Evolutionary conservation across 352 stramenopile species (phyloP).

Genomic region (Blastocystis sp.): DNA sequence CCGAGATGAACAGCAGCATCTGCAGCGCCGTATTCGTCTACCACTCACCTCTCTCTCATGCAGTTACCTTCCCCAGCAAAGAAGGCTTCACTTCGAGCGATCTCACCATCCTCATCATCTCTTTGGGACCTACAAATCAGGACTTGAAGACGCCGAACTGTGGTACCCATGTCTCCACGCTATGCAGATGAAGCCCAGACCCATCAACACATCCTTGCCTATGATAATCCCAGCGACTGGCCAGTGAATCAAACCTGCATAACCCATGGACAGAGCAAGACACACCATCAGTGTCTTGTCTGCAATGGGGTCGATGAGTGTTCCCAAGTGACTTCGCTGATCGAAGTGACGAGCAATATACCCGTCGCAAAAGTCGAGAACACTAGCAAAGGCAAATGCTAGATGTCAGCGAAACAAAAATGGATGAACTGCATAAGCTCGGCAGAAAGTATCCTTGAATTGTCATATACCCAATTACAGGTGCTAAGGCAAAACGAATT

Average conservation of each 20-base stretch:
- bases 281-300: slow-evolving; percentile 53
- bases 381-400: slow-evolving; percentile 51
- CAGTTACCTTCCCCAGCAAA: not conserved
- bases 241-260: not conserved
- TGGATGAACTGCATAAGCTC: not conserved
- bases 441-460: slow-evolving; percentile 21
- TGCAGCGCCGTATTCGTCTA: slow-evolving; percentile 43
- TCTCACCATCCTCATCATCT: slow-evolving; percentile 45
- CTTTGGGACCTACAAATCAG: not conserved
- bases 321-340: slow-evolving; percentile 6
- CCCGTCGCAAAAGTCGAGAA: slow-evolving; percentile 34
- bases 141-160: not conserved
- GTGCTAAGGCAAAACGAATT: slow-evolving; percentile 19
- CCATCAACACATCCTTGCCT: slow-evolving; percentile 55
- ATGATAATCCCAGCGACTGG: slow-evolving; percentile 38
- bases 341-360: slow-evolving; percentile 52
- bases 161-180: slow-evolving; percentile 48
- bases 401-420: not conserved
- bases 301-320: slow-evolving; percentile 28
- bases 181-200: slow-evolving; percentile 26
- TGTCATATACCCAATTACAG: slow-evolving; percentile 26
- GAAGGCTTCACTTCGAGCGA: slow-evolving; percentile 52
- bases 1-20: slow-evolving; percentile 35
- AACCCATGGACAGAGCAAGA: slow-evolving; percentile 33
- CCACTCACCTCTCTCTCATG: not conserved